These are phyloP conservation scores for Camellia oleifera DNA, from an alignment of 179 eudicot genomes.

Conservation along the genomic window DNA sequence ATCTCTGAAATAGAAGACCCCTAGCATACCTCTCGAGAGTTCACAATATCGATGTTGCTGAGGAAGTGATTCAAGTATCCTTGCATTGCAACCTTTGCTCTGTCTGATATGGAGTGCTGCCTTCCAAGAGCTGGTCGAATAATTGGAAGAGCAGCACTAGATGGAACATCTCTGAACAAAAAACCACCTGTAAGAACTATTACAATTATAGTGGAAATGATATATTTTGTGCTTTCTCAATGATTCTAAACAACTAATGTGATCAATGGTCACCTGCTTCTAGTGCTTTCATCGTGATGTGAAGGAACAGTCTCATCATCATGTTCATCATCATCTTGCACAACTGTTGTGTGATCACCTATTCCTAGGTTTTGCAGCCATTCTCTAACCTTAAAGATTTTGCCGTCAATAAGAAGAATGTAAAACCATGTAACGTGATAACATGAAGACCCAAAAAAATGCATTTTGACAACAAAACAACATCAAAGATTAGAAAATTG, in stretches of 20 bases:
- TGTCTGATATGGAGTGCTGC: constrained; percentile 78
- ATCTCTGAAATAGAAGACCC: neutral
- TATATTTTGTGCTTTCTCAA: constrained; percentile 19
- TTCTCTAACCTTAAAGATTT: constrained; percentile 71
- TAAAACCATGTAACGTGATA: neutral
- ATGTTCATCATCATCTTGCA: constrained; percentile 80
- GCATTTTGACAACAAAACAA: neutral
- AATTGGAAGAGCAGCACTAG: constrained; percentile 88
- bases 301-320: constrained; percentile 59
- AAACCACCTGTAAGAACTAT: constrained; percentile 48
- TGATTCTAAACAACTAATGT: constrained; percentile 17
- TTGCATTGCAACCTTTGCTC: constrained; percentile 91
- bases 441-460: neutral
- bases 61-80: constrained; percentile 91
- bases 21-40: constrained; percentile 76
- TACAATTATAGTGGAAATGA: constrained; percentile 34
- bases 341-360: constrained; percentile 60
- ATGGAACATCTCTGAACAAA: constrained; percentile 87
- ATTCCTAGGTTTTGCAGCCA: constrained; percentile 96
- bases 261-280: constrained; percentile 56
- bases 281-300: constrained; percentile 63
- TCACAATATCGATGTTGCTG: constrained; percentile 81
- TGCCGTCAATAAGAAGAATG: constrained; percentile 4
- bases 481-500: constrained; percentile 2
- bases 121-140: constrained; percentile 82